Conservation (phyloP, 2,329 filamentous ascomycete genomes). For the Hirsutella minnesotensis region DNA sequence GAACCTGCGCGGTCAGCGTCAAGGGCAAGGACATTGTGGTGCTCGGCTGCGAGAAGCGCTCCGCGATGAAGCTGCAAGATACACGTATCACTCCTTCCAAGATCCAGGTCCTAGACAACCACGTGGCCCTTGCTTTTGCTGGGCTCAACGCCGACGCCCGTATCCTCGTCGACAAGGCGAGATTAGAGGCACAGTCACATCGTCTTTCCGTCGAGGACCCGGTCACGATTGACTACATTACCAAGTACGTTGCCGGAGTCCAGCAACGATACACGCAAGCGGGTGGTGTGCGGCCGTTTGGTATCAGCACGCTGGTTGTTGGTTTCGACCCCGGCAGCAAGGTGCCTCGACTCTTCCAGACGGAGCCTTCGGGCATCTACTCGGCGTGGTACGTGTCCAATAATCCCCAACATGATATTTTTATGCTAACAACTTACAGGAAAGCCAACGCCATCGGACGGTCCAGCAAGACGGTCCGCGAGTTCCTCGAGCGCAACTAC, state of each 20-base stretch:
- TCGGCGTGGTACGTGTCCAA: constrained; percentile 69
- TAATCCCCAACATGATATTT: background rate
- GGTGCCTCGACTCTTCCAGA: constrained; percentile 87
- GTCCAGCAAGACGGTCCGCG: constrained; percentile 96
- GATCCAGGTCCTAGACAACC: constrained; percentile 89
- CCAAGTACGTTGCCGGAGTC: constrained; percentile 94
- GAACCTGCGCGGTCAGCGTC: constrained; percentile 94
- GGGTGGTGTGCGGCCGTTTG: constrained; percentile 95
- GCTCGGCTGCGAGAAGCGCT: constrained; percentile 95
- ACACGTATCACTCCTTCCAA: constrained; percentile 98
- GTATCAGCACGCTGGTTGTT: constrained; percentile 94
- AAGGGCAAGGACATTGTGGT: constrained; percentile 94
- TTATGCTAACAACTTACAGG: constrained; percentile 37
- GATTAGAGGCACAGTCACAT: constrained; percentile 94
- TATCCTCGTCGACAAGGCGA: constrained; percentile 96
- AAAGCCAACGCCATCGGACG: constrained; percentile 98
- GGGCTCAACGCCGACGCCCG: constrained; percentile 95
- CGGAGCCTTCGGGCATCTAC: constrained; percentile 98
- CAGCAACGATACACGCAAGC: constrained; percentile 99
- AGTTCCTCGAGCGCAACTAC: constrained; percentile 98
- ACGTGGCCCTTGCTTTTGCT: constrained; percentile 94
- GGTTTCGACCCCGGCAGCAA: constrained; percentile 94
- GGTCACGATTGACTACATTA: constrained; percentile 97
- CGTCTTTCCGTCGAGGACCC: constrained; percentile 95
- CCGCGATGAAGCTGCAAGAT: constrained; percentile 98